Evolutionary conservation across 1,284 basidiomycete species (phyloP), one percentile per base, ranked within the genome.

Genomic region (Trichosporon sp.): DNA sequence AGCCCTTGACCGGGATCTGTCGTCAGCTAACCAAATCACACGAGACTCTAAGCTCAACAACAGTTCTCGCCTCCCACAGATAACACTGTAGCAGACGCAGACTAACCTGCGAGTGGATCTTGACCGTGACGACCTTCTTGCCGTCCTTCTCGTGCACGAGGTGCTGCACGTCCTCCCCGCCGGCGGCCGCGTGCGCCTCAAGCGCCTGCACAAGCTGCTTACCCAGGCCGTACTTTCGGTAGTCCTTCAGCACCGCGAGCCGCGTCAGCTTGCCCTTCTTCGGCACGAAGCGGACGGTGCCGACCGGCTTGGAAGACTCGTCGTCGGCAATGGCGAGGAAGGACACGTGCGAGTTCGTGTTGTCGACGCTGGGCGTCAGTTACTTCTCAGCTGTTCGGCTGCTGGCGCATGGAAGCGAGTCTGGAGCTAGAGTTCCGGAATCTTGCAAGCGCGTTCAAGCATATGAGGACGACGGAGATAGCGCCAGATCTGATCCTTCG

Each of bases 201-300:
- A 79, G 69, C 14, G 73, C 73, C 1, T 70, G 32, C 32, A 82
- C 75, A 5, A 84, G 73, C 12, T 77, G 73, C 48, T 71, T 74
- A 1, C 82, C 81, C n/a, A 81, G 80, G 4, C 83, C 81, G 67
- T 75, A 79, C 12, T 72, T 59, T 38, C 83, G 70, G 70, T 78
- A 81, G 11, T 73, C 74, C 66, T 77, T 73, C n/a, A 76, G 68
- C 4, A 84, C 74, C 1, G 79, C 83, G 40, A 84, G 71, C 40
- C 83, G 76, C 2, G 79, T 75, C 5, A 84, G 76, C 74, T 84
- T 84, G 70, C 76, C 76, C 59, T 76, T 72, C 6, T 65, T 46
- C 2, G 80, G 80, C 2, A 80, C 79, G 64, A 79, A 76, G 65
- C 83, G 79, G 35, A 84, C 76, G 0, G 79, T 80, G 12, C 83